A percentile compares a stretch with the other conserved stretches of the same genome.
Evolutionary conservation across 768 basidiomycete genomes (phyloP).

Genomic region (Hypholoma sublateritium): DNA sequence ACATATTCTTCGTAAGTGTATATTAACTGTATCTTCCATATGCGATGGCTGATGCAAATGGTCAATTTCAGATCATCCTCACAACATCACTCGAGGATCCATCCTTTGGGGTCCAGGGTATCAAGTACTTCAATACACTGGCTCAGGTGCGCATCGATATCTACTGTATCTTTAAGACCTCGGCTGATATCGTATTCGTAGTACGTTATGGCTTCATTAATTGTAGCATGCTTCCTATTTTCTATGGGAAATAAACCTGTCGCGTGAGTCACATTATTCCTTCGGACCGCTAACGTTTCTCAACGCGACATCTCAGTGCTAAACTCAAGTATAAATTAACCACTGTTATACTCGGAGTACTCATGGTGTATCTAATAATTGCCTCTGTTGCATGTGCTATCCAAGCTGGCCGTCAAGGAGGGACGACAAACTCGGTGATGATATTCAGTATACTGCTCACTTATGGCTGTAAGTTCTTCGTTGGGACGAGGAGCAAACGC

Average conservation of each 20-base stretch:
- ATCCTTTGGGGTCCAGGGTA: conserved; percentile 60
- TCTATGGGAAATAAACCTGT: conserved; percentile 95
- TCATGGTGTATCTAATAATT: conserved; percentile 84
- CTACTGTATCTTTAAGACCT: neutral
- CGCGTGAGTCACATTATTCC: conserved; percentile 46
- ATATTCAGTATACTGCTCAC: conserved; percentile 85
- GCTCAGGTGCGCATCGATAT: conserved; percentile 52
- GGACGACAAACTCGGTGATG: conserved; percentile 70
- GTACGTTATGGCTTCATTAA: conserved; percentile 81
- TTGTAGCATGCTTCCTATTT: conserved; percentile 90
- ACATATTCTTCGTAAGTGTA: conserved; percentile 82
- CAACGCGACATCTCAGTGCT: conserved; percentile 40
- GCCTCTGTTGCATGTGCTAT: conserved; percentile 83
- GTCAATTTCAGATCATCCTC: conserved; percentile 63
- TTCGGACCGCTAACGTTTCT: neutral
- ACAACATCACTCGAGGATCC: conserved; percentile 84
- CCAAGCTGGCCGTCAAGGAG: conserved; percentile 66
- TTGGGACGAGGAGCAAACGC: neutral
- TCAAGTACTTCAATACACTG: conserved; percentile 73
- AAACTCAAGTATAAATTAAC: conserved; percentile 86
- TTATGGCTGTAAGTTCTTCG: conserved; percentile 63
- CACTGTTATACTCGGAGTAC: conserved; percentile 67
- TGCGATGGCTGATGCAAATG: neutral
- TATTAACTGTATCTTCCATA: neutral
- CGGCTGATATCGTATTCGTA: conserved; percentile 27